phyloP scores from a whole-genome alignment of 768 basidiomycete genomes.

The Pseudohyphozyma bogoriensis region DNA sequence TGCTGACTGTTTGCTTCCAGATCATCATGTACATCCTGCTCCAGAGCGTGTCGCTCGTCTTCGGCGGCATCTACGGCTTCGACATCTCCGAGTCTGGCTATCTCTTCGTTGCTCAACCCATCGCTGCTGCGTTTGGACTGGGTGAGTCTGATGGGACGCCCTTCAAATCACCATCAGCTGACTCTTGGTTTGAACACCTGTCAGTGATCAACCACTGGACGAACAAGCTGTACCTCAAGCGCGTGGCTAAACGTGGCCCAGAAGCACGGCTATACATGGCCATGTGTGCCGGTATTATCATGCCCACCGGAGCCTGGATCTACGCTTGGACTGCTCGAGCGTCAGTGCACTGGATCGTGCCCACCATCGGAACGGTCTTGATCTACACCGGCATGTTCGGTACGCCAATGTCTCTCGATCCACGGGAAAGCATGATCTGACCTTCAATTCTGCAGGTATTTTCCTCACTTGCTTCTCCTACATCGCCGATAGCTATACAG shows the following conservation, averaged over 20 bases:
- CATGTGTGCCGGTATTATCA: not conserved
- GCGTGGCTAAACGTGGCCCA: slow-evolving; percentile 16
- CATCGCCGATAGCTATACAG: slow-evolving; percentile 9
- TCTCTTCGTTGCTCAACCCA: slow-evolving; percentile 10
- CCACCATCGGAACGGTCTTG: slow-evolving; percentile 34
- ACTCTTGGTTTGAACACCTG: not conserved
- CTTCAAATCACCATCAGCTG: not conserved
- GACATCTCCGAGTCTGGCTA: slow-evolving; percentile 6
- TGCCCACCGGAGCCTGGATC: slow-evolving; percentile 35
- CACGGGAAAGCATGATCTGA: too few species aligned
- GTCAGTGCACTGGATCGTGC: slow-evolving; percentile 37
- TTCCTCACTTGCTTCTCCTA: not conserved
- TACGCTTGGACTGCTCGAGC: slow-evolving; percentile 33
- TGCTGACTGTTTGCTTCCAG: slow-evolving; percentile 50
- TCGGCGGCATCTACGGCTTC: slow-evolving; percentile 14
- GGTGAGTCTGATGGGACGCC: not conserved
- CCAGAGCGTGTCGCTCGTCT: slow-evolving; percentile 40
- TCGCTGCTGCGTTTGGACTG: not conserved
- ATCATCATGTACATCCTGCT: slow-evolving; percentile 57
- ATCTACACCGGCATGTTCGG: not conserved
- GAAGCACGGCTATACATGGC: slow-evolving; percentile 24
- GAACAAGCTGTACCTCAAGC: slow-evolving; percentile 8
- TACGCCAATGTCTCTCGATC: too few species aligned
- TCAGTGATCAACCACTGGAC: slow-evolving; percentile 6
- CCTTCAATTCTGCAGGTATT: too few species aligned